These are phyloP conservation scores for Fraxinus excelsior DNA, from an alignment of 257 asterid species.

Conservation along the genomic window DNA sequence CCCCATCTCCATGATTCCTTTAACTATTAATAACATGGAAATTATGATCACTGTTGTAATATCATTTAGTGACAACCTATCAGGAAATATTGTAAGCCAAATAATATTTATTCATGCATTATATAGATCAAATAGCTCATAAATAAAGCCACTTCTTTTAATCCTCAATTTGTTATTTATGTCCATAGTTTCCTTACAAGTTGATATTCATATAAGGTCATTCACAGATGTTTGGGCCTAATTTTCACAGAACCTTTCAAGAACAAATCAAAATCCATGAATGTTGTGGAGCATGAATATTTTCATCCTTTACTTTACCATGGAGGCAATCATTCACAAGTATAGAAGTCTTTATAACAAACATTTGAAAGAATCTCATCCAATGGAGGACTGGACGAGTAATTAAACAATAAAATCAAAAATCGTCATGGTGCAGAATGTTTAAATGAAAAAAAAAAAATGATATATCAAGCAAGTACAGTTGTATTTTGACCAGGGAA, in stretches of 20 bases:
- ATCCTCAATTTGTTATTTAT: not conserved
- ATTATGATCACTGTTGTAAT: not conserved
- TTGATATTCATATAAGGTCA: not conserved
- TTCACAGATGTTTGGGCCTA: not conserved
- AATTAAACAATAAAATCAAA: not conserved
- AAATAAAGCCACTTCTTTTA: not conserved
- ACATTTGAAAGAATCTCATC: not conserved
- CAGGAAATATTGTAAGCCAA: not conserved
- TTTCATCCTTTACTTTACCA: not conserved
- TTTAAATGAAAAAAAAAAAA: not conserved
- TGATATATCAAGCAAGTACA: not conserved
- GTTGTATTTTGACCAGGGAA: not conserved
- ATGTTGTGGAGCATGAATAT: not conserved
- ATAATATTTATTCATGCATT: not conserved
- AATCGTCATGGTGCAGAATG: not conserved
- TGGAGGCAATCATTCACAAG: not conserved
- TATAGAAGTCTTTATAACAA: not conserved
- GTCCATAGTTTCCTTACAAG: not conserved
- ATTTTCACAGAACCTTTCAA: not conserved
- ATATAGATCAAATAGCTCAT: not conserved
- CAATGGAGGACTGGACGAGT: not conserved
- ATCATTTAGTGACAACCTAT: not conserved
- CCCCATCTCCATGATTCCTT: not conserved
- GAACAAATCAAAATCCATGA: not conserved
- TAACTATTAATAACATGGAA: not conserved